Evolutionary conservation across 1,284 basidiomycete genomes (phyloP).

Genomic region (Bondarzewia mesenterica): DNA sequence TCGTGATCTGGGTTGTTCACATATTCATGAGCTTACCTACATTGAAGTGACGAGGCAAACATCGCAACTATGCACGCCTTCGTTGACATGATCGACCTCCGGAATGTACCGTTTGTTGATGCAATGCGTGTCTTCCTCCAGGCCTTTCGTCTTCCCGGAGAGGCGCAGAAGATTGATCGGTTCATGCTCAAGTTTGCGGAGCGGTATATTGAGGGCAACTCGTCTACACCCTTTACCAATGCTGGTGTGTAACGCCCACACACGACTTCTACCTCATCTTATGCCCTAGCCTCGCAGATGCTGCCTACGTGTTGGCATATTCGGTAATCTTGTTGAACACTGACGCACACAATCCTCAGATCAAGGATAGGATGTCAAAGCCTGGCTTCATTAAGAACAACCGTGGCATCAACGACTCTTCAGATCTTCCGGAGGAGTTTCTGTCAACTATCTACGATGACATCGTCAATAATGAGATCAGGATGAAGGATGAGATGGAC

Average conservation of each 20-base stretch:
- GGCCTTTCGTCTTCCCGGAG: slow-evolving; percentile 91
- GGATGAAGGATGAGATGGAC: slow-evolving; percentile 96
- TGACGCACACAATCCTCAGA: slow-evolving; percentile 89
- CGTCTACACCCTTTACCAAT: slow-evolving; percentile 75
- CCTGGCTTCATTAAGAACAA: slow-evolving; percentile 89
- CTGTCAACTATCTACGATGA: slow-evolving; percentile 80
- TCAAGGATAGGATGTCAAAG: slow-evolving; percentile 91
- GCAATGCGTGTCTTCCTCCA: slow-evolving; percentile 86
- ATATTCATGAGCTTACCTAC: slow-evolving; percentile 7
- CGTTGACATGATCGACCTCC: slow-evolving; percentile 86
- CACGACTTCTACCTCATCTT: neutral
- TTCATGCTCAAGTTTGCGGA: slow-evolving; percentile 98
- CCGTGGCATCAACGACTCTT: slow-evolving; percentile 87
- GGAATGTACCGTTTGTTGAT: slow-evolving; percentile 74
- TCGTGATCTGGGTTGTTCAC: no score
- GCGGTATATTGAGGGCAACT: slow-evolving; percentile 84
- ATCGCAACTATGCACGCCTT: slow-evolving; percentile 95
- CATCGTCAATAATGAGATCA: slow-evolving; percentile 86
- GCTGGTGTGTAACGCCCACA: slow-evolving; percentile 42
- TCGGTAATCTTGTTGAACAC: slow-evolving; percentile 94
- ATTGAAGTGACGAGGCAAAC: slow-evolving; percentile 76
- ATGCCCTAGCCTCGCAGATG: no score
- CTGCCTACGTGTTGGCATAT: slow-evolving; percentile 90
- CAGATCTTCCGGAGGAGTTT: slow-evolving; percentile 81
- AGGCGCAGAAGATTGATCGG: slow-evolving; percentile 97